phyloP scores from a whole-genome alignment of 2,329 filamentous ascomycete genomes.

The Fusarium siculi region DNA sequence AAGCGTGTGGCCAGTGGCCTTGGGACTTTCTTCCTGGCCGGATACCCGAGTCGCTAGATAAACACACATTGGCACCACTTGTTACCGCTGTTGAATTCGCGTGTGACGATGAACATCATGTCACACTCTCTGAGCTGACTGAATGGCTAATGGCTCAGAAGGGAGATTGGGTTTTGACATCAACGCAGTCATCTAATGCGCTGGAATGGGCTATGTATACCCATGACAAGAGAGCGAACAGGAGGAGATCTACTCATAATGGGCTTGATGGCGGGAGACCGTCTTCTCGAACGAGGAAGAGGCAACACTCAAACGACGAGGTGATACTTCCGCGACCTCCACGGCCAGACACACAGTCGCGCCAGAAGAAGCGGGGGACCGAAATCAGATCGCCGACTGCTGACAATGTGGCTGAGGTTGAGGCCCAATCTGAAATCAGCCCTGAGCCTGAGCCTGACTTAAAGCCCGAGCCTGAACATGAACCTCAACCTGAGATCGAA shows the following conservation, averaged over 20 bases:
- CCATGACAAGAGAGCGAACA: neutral
- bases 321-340: neutral
- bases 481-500: neutral
- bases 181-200: neutral
- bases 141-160: neutral
- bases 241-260: neutral
- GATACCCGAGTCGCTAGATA: neutral
- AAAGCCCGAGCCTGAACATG: neutral
- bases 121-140: neutral
- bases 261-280: neutral
- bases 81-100: neutral
- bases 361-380: neutral
- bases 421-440: neutral
- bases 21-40: conserved; percentile 1
- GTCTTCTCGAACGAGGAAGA: neutral
- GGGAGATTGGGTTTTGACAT: neutral
- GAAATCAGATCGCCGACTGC: neutral
- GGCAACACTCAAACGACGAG: neutral
- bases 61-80: neutral
- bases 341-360: neutral
- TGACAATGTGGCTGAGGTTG: neutral
- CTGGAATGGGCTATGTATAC: neutral
- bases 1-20: neutral
- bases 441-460: neutral
- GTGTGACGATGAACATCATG: neutral